These are phyloP conservation scores for Xylaria intraflava DNA, from an alignment of 495 filamentous ascomycete species.

Conservation along the genomic window DNA sequence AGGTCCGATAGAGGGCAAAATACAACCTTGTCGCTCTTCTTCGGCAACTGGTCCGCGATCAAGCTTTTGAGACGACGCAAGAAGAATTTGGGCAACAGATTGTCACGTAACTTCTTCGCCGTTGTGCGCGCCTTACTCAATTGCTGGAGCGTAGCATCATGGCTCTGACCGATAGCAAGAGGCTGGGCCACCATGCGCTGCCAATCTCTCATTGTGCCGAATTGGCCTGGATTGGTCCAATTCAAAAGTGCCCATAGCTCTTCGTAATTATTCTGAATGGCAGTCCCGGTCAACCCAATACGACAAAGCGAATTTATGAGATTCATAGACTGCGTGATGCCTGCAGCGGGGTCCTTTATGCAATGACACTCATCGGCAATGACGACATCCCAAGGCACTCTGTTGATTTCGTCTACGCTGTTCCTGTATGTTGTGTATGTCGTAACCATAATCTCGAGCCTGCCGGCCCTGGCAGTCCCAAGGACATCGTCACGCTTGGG, in stretches of 20 bases:
- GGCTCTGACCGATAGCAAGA: conserved; percentile 75
- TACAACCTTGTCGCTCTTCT: conserved; percentile 89
- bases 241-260: conserved; percentile 96
- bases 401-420: conserved; percentile 68
- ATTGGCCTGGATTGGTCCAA: conserved; percentile 88
- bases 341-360: conserved; percentile 75
- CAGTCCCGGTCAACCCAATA: conserved; percentile 90
- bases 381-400: conserved; percentile 91
- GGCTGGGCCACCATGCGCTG: conserved; percentile 68
- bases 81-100: conserved; percentile 88
- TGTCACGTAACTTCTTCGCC: conserved; percentile 77
- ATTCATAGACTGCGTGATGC: conserved; percentile 82
- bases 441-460: conserved; percentile 84
- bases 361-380: conserved; percentile 92
- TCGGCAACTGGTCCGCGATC: conserved; percentile 91
- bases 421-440: conserved; percentile 85
- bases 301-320: conserved; percentile 86
- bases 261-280: conserved; percentile 97
- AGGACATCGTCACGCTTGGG: conserved; percentile 64
- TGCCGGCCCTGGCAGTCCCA: conserved; percentile 64
- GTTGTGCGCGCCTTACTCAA: conserved; percentile 75
- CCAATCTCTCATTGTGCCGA: conserved; percentile 77
- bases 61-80: conserved; percentile 87
- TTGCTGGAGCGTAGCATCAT: conserved; percentile 82
- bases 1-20: conserved; percentile 86